These are phyloP conservation scores for Saccharomyces hybrid DNA, from an alignment of 1,139 yeast species.

Conservation along the genomic window DNA sequence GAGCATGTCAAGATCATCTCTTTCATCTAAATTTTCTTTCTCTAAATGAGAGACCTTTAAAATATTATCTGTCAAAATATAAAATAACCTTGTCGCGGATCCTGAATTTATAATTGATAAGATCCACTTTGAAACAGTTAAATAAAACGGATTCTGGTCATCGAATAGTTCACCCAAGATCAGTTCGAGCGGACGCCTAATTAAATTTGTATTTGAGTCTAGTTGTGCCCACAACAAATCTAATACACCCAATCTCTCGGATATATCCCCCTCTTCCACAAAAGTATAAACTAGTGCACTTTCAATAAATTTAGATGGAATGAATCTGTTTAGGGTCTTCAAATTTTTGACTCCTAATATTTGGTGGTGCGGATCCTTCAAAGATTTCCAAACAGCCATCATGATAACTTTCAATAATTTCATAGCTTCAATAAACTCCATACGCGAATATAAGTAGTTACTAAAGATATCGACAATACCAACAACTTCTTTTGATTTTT, in stretches of 20 bases:
- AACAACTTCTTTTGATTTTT: constrained; percentile 32
- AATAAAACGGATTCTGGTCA: constrained; percentile 36
- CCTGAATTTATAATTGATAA: constrained; percentile 45
- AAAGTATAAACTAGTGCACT: constrained; percentile 51
- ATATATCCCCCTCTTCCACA: constrained; percentile 34
- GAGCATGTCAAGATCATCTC: constrained; percentile 54
- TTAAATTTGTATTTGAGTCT: constrained; percentile 37
- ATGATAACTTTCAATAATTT: constrained; percentile 26
- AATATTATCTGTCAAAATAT: constrained; percentile 34
- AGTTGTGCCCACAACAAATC: constrained; percentile 58
- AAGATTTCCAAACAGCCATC: constrained; percentile 37
- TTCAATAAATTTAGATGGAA: constrained; percentile 42
- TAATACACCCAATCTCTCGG: constrained; percentile 42
- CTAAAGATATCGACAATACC: constrained; percentile 43
- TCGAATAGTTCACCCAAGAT: constrained; percentile 55
- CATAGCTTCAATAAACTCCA: constrained; percentile 19
- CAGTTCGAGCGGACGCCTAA: constrained; percentile 60
- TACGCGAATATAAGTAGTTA: constrained; percentile 19
- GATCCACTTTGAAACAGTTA: constrained; percentile 53
- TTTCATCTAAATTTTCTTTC: constrained; percentile 22
- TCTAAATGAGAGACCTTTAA: constrained; percentile 21
- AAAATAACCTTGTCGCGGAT: constrained; percentile 51
- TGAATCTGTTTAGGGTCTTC: constrained; percentile 17
- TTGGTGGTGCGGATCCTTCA: constrained; percentile 35
- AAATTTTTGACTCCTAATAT: constrained; percentile 22